Percentiles rank a stretch among this genome's conserved stretches.
Evolutionary conservation across 768 basidiomycete species (phyloP).

Genomic region (Fibroporia radiculosa): DNA sequence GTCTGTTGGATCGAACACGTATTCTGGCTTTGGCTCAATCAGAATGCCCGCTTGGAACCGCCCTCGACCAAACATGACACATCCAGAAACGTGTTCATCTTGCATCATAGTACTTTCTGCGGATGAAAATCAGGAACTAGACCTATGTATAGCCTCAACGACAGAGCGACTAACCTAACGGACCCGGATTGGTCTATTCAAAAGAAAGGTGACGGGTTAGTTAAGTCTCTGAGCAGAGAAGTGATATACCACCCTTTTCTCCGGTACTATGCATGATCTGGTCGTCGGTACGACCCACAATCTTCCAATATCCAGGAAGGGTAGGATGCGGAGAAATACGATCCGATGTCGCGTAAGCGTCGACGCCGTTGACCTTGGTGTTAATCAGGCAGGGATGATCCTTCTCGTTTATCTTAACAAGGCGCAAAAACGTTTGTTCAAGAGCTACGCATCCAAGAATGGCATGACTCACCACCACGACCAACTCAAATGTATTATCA

Average conservation of each 20-base stretch:
- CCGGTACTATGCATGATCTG: conserved; percentile 37
- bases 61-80: conserved; percentile 34
- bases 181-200: conserved; percentile 30
- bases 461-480: conserved; percentile 9
- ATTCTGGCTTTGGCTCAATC: conserved; percentile 25
- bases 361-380: conserved; percentile 21
- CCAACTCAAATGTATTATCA: conserved; percentile 12
- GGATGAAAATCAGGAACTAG: not conserved
- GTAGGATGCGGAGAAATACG: conserved; percentile 34
- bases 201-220: not conserved
- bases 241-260: conserved; percentile 17
- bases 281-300: conserved; percentile 38
- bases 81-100: conserved; percentile 25
- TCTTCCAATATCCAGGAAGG: conserved; percentile 26
- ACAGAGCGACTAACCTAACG: conserved; percentile 20
- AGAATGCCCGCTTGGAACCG: conserved; percentile 32
- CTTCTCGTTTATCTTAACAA: not conserved
- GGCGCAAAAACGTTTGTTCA: not conserved
- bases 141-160: not conserved
- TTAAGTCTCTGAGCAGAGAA: not conserved
- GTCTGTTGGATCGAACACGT: conserved; percentile 26
- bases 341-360: conserved; percentile 32
- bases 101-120: conserved; percentile 28
- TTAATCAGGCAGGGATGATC: conserved; percentile 21
- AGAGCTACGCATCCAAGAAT: not conserved